These are phyloP conservation scores for Cercospora berteroae DNA, from an alignment of 2,329 filamentous ascomycete species.

Conservation along the genomic window DNA sequence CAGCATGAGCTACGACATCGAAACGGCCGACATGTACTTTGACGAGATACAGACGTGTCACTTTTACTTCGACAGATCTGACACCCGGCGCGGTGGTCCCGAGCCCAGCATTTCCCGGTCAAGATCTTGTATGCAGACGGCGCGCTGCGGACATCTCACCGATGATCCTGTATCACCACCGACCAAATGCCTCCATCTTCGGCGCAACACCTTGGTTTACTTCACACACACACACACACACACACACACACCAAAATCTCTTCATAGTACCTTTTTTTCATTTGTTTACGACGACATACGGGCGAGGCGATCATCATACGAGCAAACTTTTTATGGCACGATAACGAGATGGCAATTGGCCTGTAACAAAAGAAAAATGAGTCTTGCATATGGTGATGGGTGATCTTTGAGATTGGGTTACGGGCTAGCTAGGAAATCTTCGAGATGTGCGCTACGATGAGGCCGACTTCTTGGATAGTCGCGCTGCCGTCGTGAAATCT, in stretches of 20 bases:
- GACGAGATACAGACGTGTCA: conserved; percentile 17
- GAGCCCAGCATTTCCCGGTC: conserved; percentile 16
- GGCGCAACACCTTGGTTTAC: conserved; percentile 12
- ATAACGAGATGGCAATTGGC: conserved; percentile 19
- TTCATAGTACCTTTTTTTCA: conserved; percentile 11
- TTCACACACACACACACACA: conserved; percentile 3
- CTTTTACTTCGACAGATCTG: conserved; percentile 19
- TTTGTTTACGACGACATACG: conserved; percentile 19
- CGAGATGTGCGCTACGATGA: conserved; percentile 7
- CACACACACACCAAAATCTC: background rate
- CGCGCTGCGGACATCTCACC: conserved; percentile 17
- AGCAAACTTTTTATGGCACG: conserved; percentile 18
- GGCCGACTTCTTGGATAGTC: conserved; percentile 11
- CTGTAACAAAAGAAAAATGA: conserved; percentile 18
- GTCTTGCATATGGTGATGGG: conserved; percentile 17
- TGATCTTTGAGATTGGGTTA: background rate
- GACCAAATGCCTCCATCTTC: conserved; percentile 19
- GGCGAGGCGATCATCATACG: conserved; percentile 14
- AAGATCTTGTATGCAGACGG: conserved; percentile 19
- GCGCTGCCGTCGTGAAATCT: conserved; percentile 2
- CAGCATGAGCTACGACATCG: conserved; percentile 25
- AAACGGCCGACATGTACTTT: conserved; percentile 23
- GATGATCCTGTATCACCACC: conserved; percentile 22
- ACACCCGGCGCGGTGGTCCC: conserved; percentile 18
- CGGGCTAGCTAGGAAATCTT: conserved; percentile 8